Percentiles rank a stretch among this genome's conserved stretches.
Evolutionary conservation across 371 early-diverging fungal species (phyloP).

Genomic region (Basidiobolus meristosporus): DNA sequence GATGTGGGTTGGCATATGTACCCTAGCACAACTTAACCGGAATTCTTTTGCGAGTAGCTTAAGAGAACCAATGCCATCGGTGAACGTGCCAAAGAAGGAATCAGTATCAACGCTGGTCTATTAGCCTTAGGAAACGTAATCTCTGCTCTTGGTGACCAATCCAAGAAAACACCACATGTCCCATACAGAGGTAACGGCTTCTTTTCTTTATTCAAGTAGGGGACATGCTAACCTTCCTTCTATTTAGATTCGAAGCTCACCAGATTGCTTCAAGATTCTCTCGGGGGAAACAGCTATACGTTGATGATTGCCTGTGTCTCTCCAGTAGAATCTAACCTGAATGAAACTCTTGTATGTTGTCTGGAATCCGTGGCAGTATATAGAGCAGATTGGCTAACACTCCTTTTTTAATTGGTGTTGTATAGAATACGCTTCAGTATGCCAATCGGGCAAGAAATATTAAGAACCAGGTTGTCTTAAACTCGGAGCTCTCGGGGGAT

Average conservation of each 20-base stretch:
- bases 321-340: conserved; percentile 55
- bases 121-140: conserved; percentile 98
- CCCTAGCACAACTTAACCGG: background rate
- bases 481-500: conserved; percentile 46
- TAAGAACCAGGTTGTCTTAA: conserved; percentile 56
- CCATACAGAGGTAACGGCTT: conserved; percentile 52
- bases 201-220: too few relatives aligned
- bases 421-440: conserved; percentile 70
- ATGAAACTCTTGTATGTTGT: conserved; percentile 40
- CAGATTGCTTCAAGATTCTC: conserved; percentile 82
- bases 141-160: conserved; percentile 84
- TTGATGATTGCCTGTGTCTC: conserved; percentile 89
- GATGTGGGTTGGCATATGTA: too few relatives aligned
- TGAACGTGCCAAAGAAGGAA: conserved; percentile 91
- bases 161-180: conserved; percentile 35
- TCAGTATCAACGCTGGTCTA: conserved; percentile 94
- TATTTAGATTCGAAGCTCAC: conserved; percentile 89
- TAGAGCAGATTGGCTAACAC: conserved; percentile 6
- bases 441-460: conserved; percentile 78
- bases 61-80: conserved; percentile 92
- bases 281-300: conserved; percentile 84
- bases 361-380: too few relatives aligned
- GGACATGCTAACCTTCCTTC: too few relatives aligned
- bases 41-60: conserved; percentile 15
- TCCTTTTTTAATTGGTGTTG: background rate